Conservation (phyloP, 2,329 filamentous ascomycete species). For the Aspergillus luchuensis region DNA sequence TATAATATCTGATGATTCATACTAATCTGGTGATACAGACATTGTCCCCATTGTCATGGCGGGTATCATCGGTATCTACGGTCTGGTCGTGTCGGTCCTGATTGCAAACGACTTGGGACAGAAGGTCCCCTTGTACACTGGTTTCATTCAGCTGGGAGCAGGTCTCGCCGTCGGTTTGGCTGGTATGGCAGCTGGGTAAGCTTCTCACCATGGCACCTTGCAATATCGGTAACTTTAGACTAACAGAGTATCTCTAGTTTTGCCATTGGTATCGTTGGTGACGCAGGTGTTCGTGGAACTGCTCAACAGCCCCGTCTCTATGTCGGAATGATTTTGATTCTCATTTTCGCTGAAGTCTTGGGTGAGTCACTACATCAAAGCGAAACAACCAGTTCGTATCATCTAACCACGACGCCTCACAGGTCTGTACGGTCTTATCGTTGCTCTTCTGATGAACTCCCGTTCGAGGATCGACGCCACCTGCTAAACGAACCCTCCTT, state of each 20-base stretch:
- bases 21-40: constrained; percentile 58
- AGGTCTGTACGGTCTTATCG: constrained; percentile 99
- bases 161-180: constrained; percentile 79
- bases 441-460: constrained; percentile 99
- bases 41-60: constrained; percentile 99
- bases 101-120: constrained; percentile 79
- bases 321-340: constrained; percentile 97
- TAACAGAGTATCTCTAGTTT: constrained; percentile 54
- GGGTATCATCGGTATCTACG: constrained; percentile 99
- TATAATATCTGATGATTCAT: constrained; percentile 19
- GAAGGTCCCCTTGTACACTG: constrained; percentile 72
- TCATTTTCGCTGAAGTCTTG: constrained; percentile 99
- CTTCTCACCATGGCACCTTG: constrained; percentile 9
- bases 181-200: constrained; percentile 72
- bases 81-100: constrained; percentile 82
- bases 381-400: not conserved
- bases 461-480: constrained; percentile 67
- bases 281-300: constrained; percentile 55
- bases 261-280: constrained; percentile 79
- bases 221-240: not conserved
- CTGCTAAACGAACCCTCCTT: constrained; percentile 53
- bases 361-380: constrained; percentile 60
- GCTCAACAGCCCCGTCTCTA: constrained; percentile 66
- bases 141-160: constrained; percentile 83
- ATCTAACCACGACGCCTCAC: not conserved